phyloP scores from a whole-genome alignment of 2,329 filamentous ascomycete species.

The Stagonosporopsis vannaccii region DNA sequence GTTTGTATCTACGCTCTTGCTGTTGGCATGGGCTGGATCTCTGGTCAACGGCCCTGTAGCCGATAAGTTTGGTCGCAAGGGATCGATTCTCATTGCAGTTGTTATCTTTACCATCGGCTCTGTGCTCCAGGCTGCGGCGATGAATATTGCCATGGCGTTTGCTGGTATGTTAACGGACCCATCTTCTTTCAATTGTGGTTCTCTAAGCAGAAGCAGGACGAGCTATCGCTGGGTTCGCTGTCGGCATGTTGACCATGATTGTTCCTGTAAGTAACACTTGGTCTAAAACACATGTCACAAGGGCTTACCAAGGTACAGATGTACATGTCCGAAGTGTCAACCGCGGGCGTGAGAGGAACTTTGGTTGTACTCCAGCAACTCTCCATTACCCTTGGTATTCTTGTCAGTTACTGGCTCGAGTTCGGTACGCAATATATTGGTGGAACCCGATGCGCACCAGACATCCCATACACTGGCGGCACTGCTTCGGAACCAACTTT shows the following conservation, averaged over 20 bases:
- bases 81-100: constrained; percentile 30
- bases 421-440: constrained; percentile 33
- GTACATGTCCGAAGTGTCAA: constrained; percentile 35
- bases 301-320: constrained; percentile 5
- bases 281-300: too few species aligned
- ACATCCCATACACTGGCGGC: constrained; percentile 57
- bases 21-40: constrained; percentile 31
- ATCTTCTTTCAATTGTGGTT: too few species aligned
- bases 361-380: constrained; percentile 32
- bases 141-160: constrained; percentile 29
- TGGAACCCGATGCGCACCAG: constrained; percentile 54
- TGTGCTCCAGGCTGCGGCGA: constrained; percentile 28
- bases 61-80: constrained; percentile 31
- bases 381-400: constrained; percentile 30
- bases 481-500: constrained; percentile 50
- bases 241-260: constrained; percentile 35
- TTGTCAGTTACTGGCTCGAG: constrained; percentile 32
- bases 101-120: constrained; percentile 30
- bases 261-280: constrained; percentile 14
- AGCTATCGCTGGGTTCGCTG: constrained; percentile 28
- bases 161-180: constrained; percentile 11
- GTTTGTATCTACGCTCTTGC: constrained; percentile 31
- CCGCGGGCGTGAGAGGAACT: constrained; percentile 29
- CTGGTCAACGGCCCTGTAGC: constrained; percentile 34
- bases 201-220: constrained; percentile 16